Evolutionary conservation across 2,329 filamentous ascomycete species (phyloP).

Genomic region (Stagonosporopsis vannaccii): DNA sequence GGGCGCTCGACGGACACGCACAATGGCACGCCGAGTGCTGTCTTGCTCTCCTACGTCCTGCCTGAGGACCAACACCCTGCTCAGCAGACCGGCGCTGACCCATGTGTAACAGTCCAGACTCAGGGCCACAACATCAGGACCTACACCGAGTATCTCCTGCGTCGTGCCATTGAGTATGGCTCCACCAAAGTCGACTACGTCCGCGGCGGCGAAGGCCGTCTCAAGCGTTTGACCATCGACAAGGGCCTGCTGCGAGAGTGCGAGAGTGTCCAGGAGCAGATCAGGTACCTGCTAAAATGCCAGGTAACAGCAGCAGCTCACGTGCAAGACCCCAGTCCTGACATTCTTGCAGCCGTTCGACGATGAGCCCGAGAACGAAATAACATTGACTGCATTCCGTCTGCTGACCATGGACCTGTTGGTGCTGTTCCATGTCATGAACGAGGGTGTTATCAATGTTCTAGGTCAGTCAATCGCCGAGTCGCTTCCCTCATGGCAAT

Average conservation of each 20-base stretch:
- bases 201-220: slow-evolving; percentile 76
- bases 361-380: slow-evolving; percentile 92
- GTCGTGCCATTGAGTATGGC: slow-evolving; percentile 81
- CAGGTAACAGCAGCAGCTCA: slow-evolving; percentile 67
- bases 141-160: slow-evolving; percentile 85
- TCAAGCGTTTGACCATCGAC: slow-evolving; percentile 87
- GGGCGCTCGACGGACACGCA: too few species aligned
- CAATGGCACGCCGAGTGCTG: not conserved
- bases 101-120: slow-evolving; percentile 77
- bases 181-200: slow-evolving; percentile 92
- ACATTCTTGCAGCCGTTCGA: slow-evolving; percentile 72
- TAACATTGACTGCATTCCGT: slow-evolving; percentile 91
- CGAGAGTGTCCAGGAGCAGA: slow-evolving; percentile 86
- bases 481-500: not conserved
- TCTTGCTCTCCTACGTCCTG: too few species aligned
- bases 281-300: slow-evolving; percentile 84
- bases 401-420: slow-evolving; percentile 89
- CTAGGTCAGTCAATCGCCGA: slow-evolving; percentile 67
- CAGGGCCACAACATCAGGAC: slow-evolving; percentile 94
- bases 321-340: not conserved
- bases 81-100: slow-evolving; percentile 46
- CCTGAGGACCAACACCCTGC: not conserved
- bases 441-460: slow-evolving; percentile 96
- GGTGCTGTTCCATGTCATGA: slow-evolving; percentile 91
- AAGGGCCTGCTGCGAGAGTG: slow-evolving; percentile 93